Percentiles rank a stretch among this genome's conserved stretches.
phyloP scores from a whole-genome alignment of 2,329 filamentous ascomycete genomes.

The Lojkania enalia region DNA sequence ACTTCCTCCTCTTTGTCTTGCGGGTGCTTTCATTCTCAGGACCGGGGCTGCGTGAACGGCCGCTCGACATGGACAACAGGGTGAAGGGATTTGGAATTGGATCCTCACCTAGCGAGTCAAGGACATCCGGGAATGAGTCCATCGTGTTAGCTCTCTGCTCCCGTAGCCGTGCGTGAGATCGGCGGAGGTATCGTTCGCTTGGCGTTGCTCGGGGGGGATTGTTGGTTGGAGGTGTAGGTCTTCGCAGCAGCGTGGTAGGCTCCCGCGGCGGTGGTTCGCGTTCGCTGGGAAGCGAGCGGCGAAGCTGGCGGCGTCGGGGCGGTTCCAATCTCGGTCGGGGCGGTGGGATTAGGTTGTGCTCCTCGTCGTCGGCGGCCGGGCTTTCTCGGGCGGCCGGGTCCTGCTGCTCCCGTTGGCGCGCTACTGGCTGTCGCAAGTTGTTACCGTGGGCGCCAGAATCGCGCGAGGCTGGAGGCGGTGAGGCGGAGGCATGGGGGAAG shows the following conservation, averaged over 20 bases:
- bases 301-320: conserved; percentile 21
- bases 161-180: conserved; percentile 35
- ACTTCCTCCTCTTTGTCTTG: conserved; percentile 43
- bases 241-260: conserved; percentile 8
- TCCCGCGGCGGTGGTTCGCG: conserved; percentile 30
- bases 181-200: conserved; percentile 41
- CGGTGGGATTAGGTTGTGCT: too few relatives aligned
- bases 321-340: too few relatives aligned
- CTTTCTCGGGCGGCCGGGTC: too few relatives aligned
- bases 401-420: conserved; percentile 11
- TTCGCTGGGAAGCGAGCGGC: conserved; percentile 39
- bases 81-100: conserved; percentile 21
- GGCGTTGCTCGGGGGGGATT: conserved; percentile 38
- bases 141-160: conserved; percentile 29
- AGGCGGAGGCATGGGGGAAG: conserved; percentile 46
- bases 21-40: conserved; percentile 24
- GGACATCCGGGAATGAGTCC: conserved; percentile 24
- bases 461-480: conserved; percentile 15
- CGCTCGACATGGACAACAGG: conserved; percentile 7
- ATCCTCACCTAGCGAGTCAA: conserved; percentile 28
- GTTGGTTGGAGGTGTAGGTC: conserved; percentile 12
- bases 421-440: conserved; percentile 1
- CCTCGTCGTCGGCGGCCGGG: conserved; percentile 13
- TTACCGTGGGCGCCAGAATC: conserved; percentile 3
- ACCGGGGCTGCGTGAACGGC: conserved; percentile 29